Base-by-base conservation (phyloP, 768 basidiomycete genomes). In the Russula earlei region DNA sequence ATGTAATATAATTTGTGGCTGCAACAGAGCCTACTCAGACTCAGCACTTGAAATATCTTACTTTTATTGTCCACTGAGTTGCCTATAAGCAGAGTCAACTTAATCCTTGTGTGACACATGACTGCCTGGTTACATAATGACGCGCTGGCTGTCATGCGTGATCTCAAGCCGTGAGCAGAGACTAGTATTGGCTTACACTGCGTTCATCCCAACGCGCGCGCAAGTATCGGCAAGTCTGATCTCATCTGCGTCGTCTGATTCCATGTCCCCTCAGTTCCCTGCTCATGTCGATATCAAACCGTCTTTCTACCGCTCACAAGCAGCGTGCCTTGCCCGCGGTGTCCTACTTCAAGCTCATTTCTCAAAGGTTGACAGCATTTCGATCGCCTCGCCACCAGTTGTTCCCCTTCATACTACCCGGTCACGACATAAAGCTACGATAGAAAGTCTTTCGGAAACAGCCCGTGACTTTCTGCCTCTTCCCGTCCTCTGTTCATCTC, bases 401-500 rank as follows among this genome's bases (percentile, higher is more conserved):
- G 33, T 17, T 11, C 29, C 40, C 12, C 33, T 27, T 14, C 37
- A 36, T 43, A 15, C 24, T 17, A 33, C 49, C 34, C 22, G 2
- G n/a, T 20, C 36, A 19, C 49, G 37, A 50, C 44, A 24, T 25
- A 27, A 27, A 46, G 24, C 44, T 11, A 29, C 40, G 31, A 15
- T 20, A 27, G 8, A 3, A 7, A 20, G 14, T 38, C 24, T 24
- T 14, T 17, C 24, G 12, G 20, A 46, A 53, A 38, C 34, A 17
- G 19, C 11, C 19, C 36, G 53, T 33, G 47, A 25, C 34, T 22
- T 54, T 37, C 56, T 58, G 22, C 56, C 57, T 54, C 52, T 54
- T 31, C 57, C 57, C 10, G 52, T 42, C 14, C 46, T 58, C 17
- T 58, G 52, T n/a, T 19, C 48, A 10, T 54, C 52, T 34, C 52